Percentiles rank a stretch among this genome's conserved stretches.
Conservation (phyloP, 352 stramenopile species). For the Pythium pyrilobum region DNA sequence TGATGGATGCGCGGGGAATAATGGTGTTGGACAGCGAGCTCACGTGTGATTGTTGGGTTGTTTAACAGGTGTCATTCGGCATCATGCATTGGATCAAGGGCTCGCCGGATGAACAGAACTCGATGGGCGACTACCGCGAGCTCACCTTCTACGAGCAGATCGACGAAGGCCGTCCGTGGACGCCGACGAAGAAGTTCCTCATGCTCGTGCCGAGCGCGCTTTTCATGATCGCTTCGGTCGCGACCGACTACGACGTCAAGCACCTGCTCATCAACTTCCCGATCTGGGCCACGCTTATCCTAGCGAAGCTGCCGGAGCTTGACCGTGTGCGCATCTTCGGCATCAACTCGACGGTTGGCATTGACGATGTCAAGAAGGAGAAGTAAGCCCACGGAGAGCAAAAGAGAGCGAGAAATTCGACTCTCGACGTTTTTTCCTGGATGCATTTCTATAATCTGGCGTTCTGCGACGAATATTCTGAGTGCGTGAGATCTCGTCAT, state of each 20-base stretch:
- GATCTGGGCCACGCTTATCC: slow-evolving; percentile 88
- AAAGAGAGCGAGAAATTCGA: no score
- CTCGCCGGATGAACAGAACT: slow-evolving; percentile 87
- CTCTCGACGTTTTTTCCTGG: no score
- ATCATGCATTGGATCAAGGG: slow-evolving; percentile 96
- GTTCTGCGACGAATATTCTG: background rate
- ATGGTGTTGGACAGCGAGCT: no score
- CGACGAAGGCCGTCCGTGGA: slow-evolving; percentile 89
- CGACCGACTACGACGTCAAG: slow-evolving; percentile 85
- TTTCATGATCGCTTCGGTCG: slow-evolving; percentile 80
- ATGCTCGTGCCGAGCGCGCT: slow-evolving; percentile 92
- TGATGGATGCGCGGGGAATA: background rate
- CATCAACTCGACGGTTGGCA: slow-evolving; percentile 95
- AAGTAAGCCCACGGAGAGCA: slow-evolving; percentile 17
- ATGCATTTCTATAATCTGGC: background rate
- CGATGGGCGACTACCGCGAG: slow-evolving; percentile 90
- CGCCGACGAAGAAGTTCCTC: slow-evolving; percentile 91
- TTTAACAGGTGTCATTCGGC: slow-evolving; percentile 80
- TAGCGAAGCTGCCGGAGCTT: slow-evolving; percentile 92
- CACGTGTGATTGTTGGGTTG: background rate
- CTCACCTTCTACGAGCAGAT: slow-evolving; percentile 97
- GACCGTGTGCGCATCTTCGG: slow-evolving; percentile 94
- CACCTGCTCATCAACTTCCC: slow-evolving; percentile 89
- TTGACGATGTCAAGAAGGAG: slow-evolving; percentile 85
- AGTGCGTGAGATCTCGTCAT: background rate